phyloP scores from a whole-genome alignment of 1,284 basidiomycete species.

The Ganoderma multipileum region DNA sequence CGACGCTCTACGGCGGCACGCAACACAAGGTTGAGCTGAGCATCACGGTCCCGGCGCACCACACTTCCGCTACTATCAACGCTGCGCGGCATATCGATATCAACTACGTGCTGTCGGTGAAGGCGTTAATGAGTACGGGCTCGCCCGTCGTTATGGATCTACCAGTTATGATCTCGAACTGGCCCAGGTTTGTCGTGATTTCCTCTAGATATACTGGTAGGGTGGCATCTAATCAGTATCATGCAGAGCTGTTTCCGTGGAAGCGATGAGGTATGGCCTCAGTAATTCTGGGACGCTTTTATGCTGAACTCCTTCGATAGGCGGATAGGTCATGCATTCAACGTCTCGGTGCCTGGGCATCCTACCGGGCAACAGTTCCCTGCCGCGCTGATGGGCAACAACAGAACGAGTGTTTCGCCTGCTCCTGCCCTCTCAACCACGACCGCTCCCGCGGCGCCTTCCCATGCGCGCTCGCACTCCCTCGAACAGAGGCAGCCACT shows the following conservation, averaged over 20 bases:
- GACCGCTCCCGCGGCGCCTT: constrained; percentile 1
- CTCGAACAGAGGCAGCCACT: constrained; percentile 19
- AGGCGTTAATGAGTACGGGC: constrained; percentile 75
- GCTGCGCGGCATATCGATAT: constrained; percentile 84
- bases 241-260: constrained; percentile 63
- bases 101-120: constrained; percentile 77
- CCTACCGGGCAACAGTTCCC: constrained; percentile 15
- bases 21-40: constrained; percentile 74
- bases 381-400: constrained; percentile 3
- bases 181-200: constrained; percentile 55
- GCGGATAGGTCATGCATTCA: constrained; percentile 74
- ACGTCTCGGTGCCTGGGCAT: constrained; percentile 51
- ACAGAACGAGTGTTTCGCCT: constrained; percentile 1
- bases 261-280: constrained; percentile 63
- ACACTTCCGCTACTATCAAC: constrained; percentile 78
- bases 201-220: not conserved
- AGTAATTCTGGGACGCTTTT: not conserved
- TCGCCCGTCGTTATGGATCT: constrained; percentile 73
- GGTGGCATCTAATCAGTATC: constrained; percentile 13
- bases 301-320: constrained; percentile 41
- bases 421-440: not conserved
- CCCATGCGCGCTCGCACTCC: constrained; percentile 22
- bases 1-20: constrained; percentile 71
- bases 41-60: constrained; percentile 71
- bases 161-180: constrained; percentile 81